Base-by-base conservation (phyloP, 345 rosid genomes). In the Eucalyptus regnans region DNA sequence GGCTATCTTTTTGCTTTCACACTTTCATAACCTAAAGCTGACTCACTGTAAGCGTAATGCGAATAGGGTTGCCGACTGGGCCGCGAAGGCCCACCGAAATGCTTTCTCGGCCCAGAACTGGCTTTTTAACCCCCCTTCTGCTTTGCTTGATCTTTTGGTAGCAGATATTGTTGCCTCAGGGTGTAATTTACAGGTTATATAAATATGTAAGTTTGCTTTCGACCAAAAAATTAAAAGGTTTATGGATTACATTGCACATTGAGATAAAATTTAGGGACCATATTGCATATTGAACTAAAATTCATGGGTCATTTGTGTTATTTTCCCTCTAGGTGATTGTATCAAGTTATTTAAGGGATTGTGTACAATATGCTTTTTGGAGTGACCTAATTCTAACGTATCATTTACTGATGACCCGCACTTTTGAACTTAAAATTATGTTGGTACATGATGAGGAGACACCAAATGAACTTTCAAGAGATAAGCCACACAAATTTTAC, bases 181-280 rank as follows among this genome's bases (percentile, higher is more conserved):
- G n/a, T n/a, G n/a, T n/a, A n/a, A n/a, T n/a, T n/a, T n/a, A n/a
- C n/a, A n/a, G n/a, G n/a, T n/a, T n/a, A n/a, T n/a, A n/a, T n/a
- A n/a, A n/a, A n/a, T n/a, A n/a, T n/a, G n/a, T n/a, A n/a, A n/a
- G n/a, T n/a, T n/a, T n/a, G n/a, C n/a, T n/a, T n/a, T n/a, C n/a
- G n/a, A n/a, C n/a, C n/a, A n/a, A n/a, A n/a, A n/a, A 56, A 23
- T 23, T 23, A 56, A 56, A 54, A 56, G 2, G 2, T 22, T 54
- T 9, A 4, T 4, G 2, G 1, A 8, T 0, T 23, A 56, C 1
- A 56, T 23, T 56, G 3, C 1, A 56, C 0, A 23, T 23, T 22
- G 6, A 56, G 2, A 9, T 56, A 23, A 56, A 56, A 0, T 56
- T 56, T 23, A 56, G 0, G 6, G 1, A 56, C 0, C 3, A 23